Percentiles rank a stretch among this genome's conserved stretches.
phyloP scores from a whole-genome alignment of 1,284 basidiomycete species.

The Leccinum fallax region DNA sequence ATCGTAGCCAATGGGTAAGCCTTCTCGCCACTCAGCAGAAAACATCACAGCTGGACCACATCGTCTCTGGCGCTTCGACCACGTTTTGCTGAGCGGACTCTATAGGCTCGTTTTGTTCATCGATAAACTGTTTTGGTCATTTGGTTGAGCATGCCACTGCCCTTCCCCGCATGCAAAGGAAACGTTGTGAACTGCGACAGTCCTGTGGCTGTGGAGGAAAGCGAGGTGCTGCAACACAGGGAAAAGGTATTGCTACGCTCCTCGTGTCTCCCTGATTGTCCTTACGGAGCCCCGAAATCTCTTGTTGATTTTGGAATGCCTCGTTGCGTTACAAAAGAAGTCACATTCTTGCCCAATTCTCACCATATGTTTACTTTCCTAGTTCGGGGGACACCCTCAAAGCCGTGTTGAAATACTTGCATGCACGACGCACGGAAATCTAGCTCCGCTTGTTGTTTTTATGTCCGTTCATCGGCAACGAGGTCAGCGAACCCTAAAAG shows the following conservation, averaged over 20 bases:
- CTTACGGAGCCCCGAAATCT: conserved; percentile 1
- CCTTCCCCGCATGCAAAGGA: conserved; percentile 5
- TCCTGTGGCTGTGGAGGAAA: conserved; percentile 3
- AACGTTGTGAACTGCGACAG: not conserved
- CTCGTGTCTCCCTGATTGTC: conserved; percentile 5
- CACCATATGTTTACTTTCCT: not conserved
- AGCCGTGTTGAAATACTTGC: not conserved
- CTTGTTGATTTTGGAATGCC: conserved; percentile 5
- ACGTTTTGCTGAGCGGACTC: conserved; percentile 5
- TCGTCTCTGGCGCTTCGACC: conserved; percentile 11
- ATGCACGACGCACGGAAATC: conserved; percentile 1
- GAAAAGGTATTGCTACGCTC: conserved; percentile 16
- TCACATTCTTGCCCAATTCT: not conserved
- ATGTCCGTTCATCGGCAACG: conserved; percentile 2
- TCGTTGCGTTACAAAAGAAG: conserved; percentile 21
- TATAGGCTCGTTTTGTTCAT: conserved; percentile 17
- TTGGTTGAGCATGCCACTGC: conserved; percentile 10
- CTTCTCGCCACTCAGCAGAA: conserved; percentile 9
- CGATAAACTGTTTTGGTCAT: conserved; percentile 22
- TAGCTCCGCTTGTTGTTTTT: conserved; percentile 16
- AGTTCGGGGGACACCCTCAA: conserved; percentile 1
- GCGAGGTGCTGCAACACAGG: conserved; percentile 3
- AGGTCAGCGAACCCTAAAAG: conserved; percentile 13
- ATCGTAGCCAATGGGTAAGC: conserved; percentile 14
- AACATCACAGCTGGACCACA: conserved; percentile 4